Evolutionary conservation across 2,329 filamentous ascomycete genomes (phyloP), one percentile per base, ranked within the genome.

Genomic region (Trichoderma koningii): DNA sequence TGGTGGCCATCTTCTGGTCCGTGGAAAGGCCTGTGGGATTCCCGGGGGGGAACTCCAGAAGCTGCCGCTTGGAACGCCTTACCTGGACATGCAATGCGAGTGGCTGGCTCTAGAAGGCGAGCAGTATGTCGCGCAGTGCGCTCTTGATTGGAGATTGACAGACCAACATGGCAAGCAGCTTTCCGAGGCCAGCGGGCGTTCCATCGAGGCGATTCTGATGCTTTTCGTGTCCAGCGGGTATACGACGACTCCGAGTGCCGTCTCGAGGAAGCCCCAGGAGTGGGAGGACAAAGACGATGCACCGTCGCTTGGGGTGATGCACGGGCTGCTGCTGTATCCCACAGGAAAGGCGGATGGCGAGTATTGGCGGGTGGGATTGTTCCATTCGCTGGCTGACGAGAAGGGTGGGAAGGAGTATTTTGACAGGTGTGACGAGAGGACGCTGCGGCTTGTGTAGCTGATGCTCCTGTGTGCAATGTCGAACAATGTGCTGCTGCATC

Each of bases 81-180:
- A 21, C 3, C 14, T 38, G 9, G 9, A 53, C 23, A 30, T 47
- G 5, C 59, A 62, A 28, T 21, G 38, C 48, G 59, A 50, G 56
- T 60, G 56, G 56, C 30, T 60, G 15, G 56, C 56, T 26, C n/a
- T 60, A 2, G 45, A 60, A n/a, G 56, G 50, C 19, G 56, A 41
- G 28, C 44, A 50, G 56, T 60, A 60, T 21, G 56, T 60, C 21
- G 56, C 56, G 17, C 56, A 50, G 10, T 60, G 56, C 15, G 56
- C 56, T 7, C 56, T 60, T 10, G 56, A 60, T 14, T 60, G 56
- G 45, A 60, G 56, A 41, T 45, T 38, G 30, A 50, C 56, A 9
- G 19, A 41, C 17, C 45, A 41, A 12, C 7, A 19, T 4, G 56
- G 45, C 17, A 50, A n/a, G 30, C 56, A 60, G 21, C 56, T 50